These are phyloP conservation scores for Rhynchosporium secalis DNA, from an alignment of 2,329 filamentous ascomycete species.

Conservation along the genomic window DNA sequence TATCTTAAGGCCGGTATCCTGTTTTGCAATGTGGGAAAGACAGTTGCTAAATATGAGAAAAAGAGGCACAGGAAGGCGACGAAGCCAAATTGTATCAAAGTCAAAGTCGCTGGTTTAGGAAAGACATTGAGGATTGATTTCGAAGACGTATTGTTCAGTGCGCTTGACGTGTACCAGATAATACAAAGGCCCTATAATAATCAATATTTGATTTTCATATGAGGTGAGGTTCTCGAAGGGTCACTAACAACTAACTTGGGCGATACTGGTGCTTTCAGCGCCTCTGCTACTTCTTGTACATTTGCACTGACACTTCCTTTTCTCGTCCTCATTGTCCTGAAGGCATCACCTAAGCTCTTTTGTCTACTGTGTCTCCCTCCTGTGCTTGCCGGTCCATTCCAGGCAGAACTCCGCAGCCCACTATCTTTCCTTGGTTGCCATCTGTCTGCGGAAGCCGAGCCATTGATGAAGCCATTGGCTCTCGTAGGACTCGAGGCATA, in stretches of 20 bases:
- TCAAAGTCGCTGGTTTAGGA: slow-evolving; percentile 86
- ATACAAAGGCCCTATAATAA: slow-evolving; percentile 72
- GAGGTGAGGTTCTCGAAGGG: slow-evolving; percentile 7
- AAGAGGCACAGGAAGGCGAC: slow-evolving; percentile 86
- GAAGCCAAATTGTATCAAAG: slow-evolving; percentile 89
- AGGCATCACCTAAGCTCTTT: slow-evolving; percentile 87
- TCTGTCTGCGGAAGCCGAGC: slow-evolving; percentile 46
- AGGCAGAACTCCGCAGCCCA: slow-evolving; percentile 33
- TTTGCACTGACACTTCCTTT: slow-evolving; percentile 88
- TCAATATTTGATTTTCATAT: slow-evolving; percentile 33
- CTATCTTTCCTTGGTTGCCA: slow-evolving; percentile 63
- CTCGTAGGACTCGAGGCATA: slow-evolving; percentile 29
- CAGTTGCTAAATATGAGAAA: slow-evolving; percentile 71
- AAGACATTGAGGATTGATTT: slow-evolving; percentile 95
- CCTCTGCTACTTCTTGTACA: slow-evolving; percentile 89
- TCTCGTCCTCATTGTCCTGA: slow-evolving; percentile 76
- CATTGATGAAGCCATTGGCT: slow-evolving; percentile 35
- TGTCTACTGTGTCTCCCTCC: slow-evolving; percentile 63
- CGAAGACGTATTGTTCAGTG: slow-evolving; percentile 94
- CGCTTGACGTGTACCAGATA: slow-evolving; percentile 93
- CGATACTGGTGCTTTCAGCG: slow-evolving; percentile 85
- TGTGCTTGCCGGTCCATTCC: slow-evolving; percentile 32
- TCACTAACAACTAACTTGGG: slow-evolving; percentile 76
- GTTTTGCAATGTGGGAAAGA: slow-evolving; percentile 69
- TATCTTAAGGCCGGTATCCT: slow-evolving; percentile 78